A percentile compares a stretch with the other conserved stretches of the same genome.
Evolutionary conservation across 2,329 filamentous ascomycete genomes (phyloP).

Genomic region (Mycosphaerella arachidis): DNA sequence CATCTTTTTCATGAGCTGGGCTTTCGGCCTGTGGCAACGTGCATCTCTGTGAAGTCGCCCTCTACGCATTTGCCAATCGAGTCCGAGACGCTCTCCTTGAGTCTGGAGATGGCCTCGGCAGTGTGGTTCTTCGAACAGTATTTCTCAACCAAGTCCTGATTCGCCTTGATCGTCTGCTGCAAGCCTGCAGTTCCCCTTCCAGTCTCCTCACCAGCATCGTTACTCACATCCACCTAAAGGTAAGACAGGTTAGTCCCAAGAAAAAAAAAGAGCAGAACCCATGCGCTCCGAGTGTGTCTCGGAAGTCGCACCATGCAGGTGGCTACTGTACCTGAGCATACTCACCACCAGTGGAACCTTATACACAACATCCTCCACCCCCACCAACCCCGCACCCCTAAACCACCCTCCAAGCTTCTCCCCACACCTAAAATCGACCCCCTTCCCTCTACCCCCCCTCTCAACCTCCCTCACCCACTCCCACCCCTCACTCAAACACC

Average conservation of each 20-base stretch:
- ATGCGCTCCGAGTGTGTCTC: too few species aligned
- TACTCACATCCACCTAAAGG: too few species aligned
- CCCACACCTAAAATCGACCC: neutral
- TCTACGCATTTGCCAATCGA: neutral
- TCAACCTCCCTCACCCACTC: neutral
- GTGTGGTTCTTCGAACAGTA: neutral
- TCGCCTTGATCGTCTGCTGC: neutral
- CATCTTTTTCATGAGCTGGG: neutral
- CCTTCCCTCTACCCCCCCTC: neutral
- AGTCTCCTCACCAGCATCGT: neutral
- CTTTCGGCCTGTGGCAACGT: neutral
- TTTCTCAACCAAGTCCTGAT: neutral
- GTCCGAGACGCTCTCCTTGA: neutral
- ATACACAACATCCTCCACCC: neutral
- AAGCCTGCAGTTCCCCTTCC: neutral
- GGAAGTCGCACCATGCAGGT: too few species aligned
- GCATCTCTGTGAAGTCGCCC: neutral
- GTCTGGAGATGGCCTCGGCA: neutral
- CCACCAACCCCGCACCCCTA: neutral
- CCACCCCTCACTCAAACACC: neutral
- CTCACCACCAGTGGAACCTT: neutral
- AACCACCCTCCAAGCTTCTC: neutral
- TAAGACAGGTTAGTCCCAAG: too few species aligned
- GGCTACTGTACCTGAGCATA: too few species aligned
- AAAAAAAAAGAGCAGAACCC: too few species aligned